A percentile compares a stretch with the other conserved stretches of the same genome.
These are phyloP conservation scores for Termitomyces sp. DNA, from an alignment of 768 basidiomycete species.

Conservation along the genomic window DNA sequence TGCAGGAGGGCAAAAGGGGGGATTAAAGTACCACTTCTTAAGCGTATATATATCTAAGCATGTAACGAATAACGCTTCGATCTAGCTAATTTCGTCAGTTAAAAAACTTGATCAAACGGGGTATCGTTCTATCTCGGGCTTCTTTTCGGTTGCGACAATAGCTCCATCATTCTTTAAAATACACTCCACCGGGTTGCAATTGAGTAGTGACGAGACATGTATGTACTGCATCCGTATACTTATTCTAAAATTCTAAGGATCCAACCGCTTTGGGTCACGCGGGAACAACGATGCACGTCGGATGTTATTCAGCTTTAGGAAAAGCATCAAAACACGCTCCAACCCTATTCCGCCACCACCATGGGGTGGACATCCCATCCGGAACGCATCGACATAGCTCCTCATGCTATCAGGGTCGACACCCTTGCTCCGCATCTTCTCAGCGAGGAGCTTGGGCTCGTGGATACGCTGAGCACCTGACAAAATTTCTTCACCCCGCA, in stretches of 20 bases:
- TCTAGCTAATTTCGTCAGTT: slow-evolving; percentile 20
- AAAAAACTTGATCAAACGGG: slow-evolving; percentile 1
- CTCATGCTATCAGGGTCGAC: slow-evolving; percentile 92
- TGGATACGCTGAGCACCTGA: slow-evolving; percentile 98
- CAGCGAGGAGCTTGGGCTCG: slow-evolving; percentile 72
- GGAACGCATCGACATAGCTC: slow-evolving; percentile 91
- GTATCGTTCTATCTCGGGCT: slow-evolving; percentile 19
- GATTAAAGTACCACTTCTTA: slow-evolving; percentile 3
- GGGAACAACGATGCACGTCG: slow-evolving; percentile 92
- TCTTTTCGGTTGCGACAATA: slow-evolving; percentile 24
- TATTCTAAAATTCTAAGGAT: slow-evolving; percentile 70
- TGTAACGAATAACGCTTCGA: slow-evolving; percentile 11
- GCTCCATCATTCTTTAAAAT: not conserved
- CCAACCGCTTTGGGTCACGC: slow-evolving; percentile 91
- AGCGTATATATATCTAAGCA: slow-evolving; percentile 6
- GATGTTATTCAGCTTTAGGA: slow-evolving; percentile 95
- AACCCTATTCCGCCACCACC: slow-evolving; percentile 95
- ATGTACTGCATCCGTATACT: not conserved
- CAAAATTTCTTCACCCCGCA: slow-evolving; percentile 98
- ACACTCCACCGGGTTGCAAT: not conserved
- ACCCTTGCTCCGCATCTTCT: slow-evolving; percentile 83
- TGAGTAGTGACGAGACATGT: not conserved
- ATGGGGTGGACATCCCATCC: slow-evolving; percentile 91
- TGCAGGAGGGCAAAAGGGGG: slow-evolving; percentile 3
- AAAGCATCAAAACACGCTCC: slow-evolving; percentile 95